Evolutionary conservation across 345 rosid species (phyloP).

Genomic region (Acer campestre): DNA sequence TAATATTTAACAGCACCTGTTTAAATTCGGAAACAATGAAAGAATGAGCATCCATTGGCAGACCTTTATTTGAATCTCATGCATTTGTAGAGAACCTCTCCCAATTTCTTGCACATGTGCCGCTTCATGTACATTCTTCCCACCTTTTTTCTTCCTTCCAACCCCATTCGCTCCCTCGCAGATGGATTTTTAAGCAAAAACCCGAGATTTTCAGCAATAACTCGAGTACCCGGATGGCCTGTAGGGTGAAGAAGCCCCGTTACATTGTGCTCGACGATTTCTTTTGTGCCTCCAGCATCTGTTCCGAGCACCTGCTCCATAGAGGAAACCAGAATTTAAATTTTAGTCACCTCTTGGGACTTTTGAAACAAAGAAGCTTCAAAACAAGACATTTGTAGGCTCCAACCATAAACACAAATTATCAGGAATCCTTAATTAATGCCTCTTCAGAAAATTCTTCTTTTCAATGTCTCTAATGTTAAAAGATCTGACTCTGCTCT

Average conservation of each 20-base stretch:
- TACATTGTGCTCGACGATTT: slow-evolving; percentile 75
- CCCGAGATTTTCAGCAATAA: slow-evolving; percentile 57
- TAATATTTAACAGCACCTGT: slow-evolving; percentile 20
- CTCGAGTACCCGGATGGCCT: slow-evolving; percentile 56
- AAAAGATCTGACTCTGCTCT: too few species aligned
- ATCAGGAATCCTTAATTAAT: background rate
- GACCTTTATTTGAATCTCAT: slow-evolving; percentile 58
- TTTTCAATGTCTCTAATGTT: too few species aligned
- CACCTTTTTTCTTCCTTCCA: slow-evolving; percentile 66
- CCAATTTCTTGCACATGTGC: slow-evolving; percentile 84
- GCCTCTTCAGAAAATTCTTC: too few species aligned
- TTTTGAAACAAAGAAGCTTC: background rate
- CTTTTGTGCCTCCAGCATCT: slow-evolving; percentile 89
- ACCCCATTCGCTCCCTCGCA: slow-evolving; percentile 57
- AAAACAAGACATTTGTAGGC: background rate
- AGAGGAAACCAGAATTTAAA: background rate
- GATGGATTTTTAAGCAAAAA: slow-evolving; percentile 58
- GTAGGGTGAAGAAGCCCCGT: slow-evolving; percentile 85
- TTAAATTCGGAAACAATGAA: slow-evolving; percentile 37
- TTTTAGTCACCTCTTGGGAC: background rate
- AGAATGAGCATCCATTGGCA: slow-evolving; percentile 27
- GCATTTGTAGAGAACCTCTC: slow-evolving; percentile 73
- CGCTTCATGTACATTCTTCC: slow-evolving; percentile 72
- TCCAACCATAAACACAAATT: background rate
- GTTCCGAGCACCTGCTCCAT: slow-evolving; percentile 79